Evolutionary conservation across 495 filamentous ascomycete genomes (phyloP), one percentile per base, ranked within the genome.

Genomic region (Bryoglossum gracile): DNA sequence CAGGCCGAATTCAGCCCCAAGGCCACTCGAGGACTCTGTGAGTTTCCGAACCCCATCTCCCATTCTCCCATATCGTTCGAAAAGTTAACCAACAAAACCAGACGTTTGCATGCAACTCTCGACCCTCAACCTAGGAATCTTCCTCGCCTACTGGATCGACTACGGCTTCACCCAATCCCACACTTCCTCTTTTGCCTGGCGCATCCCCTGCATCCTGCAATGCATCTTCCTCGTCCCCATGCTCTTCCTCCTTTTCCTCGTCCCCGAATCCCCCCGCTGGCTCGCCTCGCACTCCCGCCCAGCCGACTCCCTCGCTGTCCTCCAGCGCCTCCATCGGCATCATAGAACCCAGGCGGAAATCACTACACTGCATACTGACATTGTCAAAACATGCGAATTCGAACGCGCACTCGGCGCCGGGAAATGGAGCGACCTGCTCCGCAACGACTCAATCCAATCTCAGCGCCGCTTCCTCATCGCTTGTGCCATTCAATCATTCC

Each of bases 31-130:
- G 62, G 64, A 5, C 23, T 58, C 2, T 58, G 51, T 58, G 40
- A 32, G 46, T 37, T n/a, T n/a, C n/a, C n/a, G n/a, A n/a, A n/a
- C n/a, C n/a, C n/a, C n/a, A n/a, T n/a, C n/a, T 8, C 16, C 51
- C 57, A 1, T 58, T 22, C 42, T 6, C 5, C 26, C 5, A 17
- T 13, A 36, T 23, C 14, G 11, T 1, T 18, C 1, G 17, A 43
- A n/a, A 28, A n/a, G 63, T 35, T 55, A 57, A 34, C 55, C 56
- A 24, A 55, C 57, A 17, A 36, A 49, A 23, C 46, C 57, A 45
- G 64, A 65, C 53, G 81, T 89, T 60, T 87, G 88, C 82, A 80
- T 88, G 43, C 82, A 87, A 62, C 71, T 73, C 30, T 82, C 82
- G 8, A 69, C 86, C 59, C 83, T 87, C 56, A 85, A 84, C 4